These are phyloP conservation scores for Thalassiosira pacifica DNA, from an alignment of 352 stramenopile species.

Conservation along the genomic window DNA sequence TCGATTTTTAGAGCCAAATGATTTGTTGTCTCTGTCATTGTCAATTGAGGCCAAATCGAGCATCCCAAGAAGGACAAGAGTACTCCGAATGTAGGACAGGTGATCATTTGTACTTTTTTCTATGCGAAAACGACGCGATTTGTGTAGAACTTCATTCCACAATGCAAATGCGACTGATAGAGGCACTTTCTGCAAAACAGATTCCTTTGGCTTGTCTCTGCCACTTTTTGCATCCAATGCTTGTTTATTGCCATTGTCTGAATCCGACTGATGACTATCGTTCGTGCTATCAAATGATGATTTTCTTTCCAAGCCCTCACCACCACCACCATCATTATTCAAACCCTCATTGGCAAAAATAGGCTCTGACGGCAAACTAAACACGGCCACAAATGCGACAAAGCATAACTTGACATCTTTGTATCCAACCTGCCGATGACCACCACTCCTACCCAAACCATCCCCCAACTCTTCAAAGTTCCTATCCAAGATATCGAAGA, in stretches of 20 bases:
- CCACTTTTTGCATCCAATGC: not conserved
- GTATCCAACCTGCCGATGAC: slow-evolving; percentile 46
- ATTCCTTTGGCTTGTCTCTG: slow-evolving; percentile 8
- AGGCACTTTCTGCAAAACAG: slow-evolving; percentile 52
- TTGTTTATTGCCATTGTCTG: slow-evolving; percentile 16
- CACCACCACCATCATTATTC: slow-evolving; percentile 10
- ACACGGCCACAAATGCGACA: slow-evolving; percentile 72
- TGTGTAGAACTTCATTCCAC: slow-evolving; percentile 61
- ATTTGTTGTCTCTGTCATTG: slow-evolving; percentile 48
- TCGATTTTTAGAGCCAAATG: slow-evolving; percentile 43
- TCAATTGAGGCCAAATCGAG: slow-evolving; percentile 66
- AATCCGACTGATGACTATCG: slow-evolving; percentile 15
- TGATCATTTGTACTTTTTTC: slow-evolving; percentile 37
- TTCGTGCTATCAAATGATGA: slow-evolving; percentile 6
- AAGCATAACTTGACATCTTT: slow-evolving; percentile 78
- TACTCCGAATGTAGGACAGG: slow-evolving; percentile 71
- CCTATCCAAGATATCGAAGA: slow-evolving; percentile 77
- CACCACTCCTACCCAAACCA: slow-evolving; percentile 16
- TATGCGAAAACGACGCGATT: not conserved
- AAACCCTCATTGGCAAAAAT: slow-evolving; percentile 34
- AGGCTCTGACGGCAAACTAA: slow-evolving; percentile 58
- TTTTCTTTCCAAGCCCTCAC: no score
- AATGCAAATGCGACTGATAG: slow-evolving; percentile 64
- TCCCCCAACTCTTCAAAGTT: slow-evolving; percentile 72
- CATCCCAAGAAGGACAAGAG: slow-evolving; percentile 68